These are phyloP conservation scores for Phytophthora brassicae DNA, from an alignment of 352 stramenopile species.

Conservation along the genomic window DNA sequence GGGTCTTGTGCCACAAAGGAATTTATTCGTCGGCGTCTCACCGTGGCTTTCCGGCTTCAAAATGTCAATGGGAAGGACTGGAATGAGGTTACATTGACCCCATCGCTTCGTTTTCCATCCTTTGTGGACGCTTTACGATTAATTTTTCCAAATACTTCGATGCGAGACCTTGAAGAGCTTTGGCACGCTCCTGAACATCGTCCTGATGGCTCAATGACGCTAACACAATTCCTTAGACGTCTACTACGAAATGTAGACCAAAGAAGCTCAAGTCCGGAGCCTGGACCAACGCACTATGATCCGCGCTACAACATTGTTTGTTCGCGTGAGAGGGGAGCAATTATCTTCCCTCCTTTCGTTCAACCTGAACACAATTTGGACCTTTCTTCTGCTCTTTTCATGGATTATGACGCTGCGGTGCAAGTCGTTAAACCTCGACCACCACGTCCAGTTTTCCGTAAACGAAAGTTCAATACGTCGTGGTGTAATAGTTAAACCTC, in stretches of 20 bases:
- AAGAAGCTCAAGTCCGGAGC: slow-evolving; percentile 57
- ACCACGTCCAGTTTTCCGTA: slow-evolving; percentile 48
- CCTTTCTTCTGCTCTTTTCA: slow-evolving; percentile 59
- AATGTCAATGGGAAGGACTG: slow-evolving; percentile 7
- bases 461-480: slow-evolving; percentile 61
- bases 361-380: slow-evolving; percentile 33
- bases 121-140: slow-evolving; percentile 51
- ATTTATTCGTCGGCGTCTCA: slow-evolving; percentile 52
- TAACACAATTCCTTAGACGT: slow-evolving; percentile 26
- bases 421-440: slow-evolving; percentile 58
- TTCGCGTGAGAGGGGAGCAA: slow-evolving; percentile 33
- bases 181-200: slow-evolving; percentile 39
- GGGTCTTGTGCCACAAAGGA: slow-evolving; percentile 50
- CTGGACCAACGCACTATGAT: slow-evolving; percentile 68
- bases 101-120: slow-evolving; percentile 27
- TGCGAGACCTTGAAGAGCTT: slow-evolving; percentile 60
- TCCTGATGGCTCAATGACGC: slow-evolving; percentile 20
- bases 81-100: background rate
- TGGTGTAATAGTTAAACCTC: too few relatives aligned
- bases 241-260: slow-evolving; percentile 21
- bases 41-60: slow-evolving; percentile 51
- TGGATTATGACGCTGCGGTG: slow-evolving; percentile 67
- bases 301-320: slow-evolving; percentile 51
- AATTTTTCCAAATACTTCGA: slow-evolving; percentile 54
- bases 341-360: slow-evolving; percentile 54